Percentiles rank a stretch among this genome's conserved stretches.
These are phyloP conservation scores for Trametes villosa DNA, from an alignment of 768 basidiomycete genomes.

Conservation along the genomic window DNA sequence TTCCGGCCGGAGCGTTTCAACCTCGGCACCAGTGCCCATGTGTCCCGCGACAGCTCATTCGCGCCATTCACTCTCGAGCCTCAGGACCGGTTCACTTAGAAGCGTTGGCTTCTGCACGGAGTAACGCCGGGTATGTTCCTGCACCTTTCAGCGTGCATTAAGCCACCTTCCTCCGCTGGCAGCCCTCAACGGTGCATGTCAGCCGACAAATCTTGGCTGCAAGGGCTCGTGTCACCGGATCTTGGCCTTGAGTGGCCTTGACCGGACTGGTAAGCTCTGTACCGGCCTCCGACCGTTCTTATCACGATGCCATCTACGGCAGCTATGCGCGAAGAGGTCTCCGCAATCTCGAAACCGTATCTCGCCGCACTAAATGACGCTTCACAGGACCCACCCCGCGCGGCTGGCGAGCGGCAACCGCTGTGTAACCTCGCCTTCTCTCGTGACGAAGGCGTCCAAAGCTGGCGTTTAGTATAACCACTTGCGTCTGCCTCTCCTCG, in stretches of 20 bases:
- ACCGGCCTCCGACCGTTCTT: conserved; percentile 16
- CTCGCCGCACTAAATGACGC: conserved; percentile 13
- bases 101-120: background rate
- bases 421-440: conserved; percentile 14
- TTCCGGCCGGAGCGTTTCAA: background rate
- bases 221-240: conserved; percentile 16
- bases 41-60: background rate
- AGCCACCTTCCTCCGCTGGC: background rate
- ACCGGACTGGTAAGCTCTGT: conserved; percentile 13
- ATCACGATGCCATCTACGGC: conserved; percentile 22
- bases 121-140: conserved; percentile 15
- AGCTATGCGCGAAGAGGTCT: conserved; percentile 1
- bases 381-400: background rate
- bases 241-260: conserved; percentile 4
- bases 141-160: background rate
- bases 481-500: conserved; percentile 11
- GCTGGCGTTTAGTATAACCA: conserved; percentile 17
- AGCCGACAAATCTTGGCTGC: conserved; percentile 16
- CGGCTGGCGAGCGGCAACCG: conserved; percentile 6
- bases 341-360: conserved; percentile 22
- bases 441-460: conserved; percentile 10
- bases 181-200: background rate
- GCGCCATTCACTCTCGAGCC: background rate
- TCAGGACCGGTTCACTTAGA: conserved; percentile 8
- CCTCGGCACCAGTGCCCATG: conserved; percentile 1